These are phyloP conservation scores for Fusarium ramigenum DNA, from an alignment of 2,329 filamentous ascomycete genomes.

Conservation along the genomic window DNA sequence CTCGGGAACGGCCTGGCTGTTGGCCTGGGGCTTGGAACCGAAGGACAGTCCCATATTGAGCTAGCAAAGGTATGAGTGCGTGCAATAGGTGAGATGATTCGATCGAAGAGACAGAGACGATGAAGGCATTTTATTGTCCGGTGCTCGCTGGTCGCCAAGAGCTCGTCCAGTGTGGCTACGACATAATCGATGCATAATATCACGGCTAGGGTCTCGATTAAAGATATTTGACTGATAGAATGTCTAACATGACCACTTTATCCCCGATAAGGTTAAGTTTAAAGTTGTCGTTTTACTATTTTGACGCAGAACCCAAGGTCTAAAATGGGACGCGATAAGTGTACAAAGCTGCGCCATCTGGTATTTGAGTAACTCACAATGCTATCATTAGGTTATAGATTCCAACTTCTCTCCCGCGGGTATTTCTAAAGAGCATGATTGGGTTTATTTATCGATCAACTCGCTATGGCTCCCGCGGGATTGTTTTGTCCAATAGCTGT, in stretches of 20 bases:
- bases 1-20: neutral
- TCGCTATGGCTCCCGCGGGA: neutral
- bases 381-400: rapidly evolving
- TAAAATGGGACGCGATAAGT: neutral
- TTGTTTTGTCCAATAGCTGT: neutral
- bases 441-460: neutral
- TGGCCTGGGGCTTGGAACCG: neutral
- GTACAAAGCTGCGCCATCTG: neutral
- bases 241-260: too few relatives aligned
- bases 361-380: neutral
- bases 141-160: too few relatives aligned
- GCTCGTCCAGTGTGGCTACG: neutral
- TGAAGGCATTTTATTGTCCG: neutral
- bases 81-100: too few relatives aligned
- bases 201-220: rapidly evolving
- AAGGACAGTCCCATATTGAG: neutral
- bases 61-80: too few relatives aligned
- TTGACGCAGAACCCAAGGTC: rapidly evolving
- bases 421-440: too few relatives aligned
- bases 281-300: neutral
- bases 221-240: rapidly evolving
- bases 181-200: neutral
- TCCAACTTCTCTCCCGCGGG: neutral
- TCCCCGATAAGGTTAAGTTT: neutral
- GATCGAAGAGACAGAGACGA: neutral